These are phyloP conservation scores for Dipodascopsis uninucleata DNA, from an alignment of 805 yeast genomes.

Conservation along the genomic window DNA sequence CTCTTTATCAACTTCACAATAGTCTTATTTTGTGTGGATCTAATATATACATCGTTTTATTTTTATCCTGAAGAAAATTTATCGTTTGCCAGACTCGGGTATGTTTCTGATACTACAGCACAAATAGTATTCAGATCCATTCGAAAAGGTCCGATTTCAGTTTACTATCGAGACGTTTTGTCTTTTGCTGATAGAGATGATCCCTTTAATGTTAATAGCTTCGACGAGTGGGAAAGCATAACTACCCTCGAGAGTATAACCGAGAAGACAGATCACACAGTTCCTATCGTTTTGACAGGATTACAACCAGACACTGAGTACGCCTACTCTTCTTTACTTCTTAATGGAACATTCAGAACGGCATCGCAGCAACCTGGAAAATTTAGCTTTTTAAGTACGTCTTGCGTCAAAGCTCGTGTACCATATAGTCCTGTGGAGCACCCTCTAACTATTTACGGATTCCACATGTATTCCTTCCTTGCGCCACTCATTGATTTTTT, in stretches of 20 bases:
- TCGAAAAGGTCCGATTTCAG: slow-evolving; percentile 1
- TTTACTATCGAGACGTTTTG: slow-evolving; percentile 11
- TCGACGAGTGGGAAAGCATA: slow-evolving; percentile 3
- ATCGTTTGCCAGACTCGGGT: slow-evolving; percentile 23
- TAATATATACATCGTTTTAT: slow-evolving; percentile 19
- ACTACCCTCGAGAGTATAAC: neutral
- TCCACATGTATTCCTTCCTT: slow-evolving; percentile 10
- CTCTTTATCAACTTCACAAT: slow-evolving; percentile 11
- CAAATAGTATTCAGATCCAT: slow-evolving; percentile 23
- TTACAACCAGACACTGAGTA: slow-evolving; percentile 22
- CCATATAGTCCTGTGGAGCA: slow-evolving; percentile 27
- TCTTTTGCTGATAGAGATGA: slow-evolving; percentile 1
- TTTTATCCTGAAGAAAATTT: slow-evolving; percentile 19
- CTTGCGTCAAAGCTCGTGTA: slow-evolving; percentile 29
- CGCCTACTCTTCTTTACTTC: slow-evolving; percentile 10
- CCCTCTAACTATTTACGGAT: slow-evolving; percentile 26
- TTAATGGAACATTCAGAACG: slow-evolving; percentile 26
- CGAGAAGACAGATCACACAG: slow-evolving; percentile 20
- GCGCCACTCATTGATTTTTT: slow-evolving; percentile 19
- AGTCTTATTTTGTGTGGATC: slow-evolving; percentile 11
- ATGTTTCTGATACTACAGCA: slow-evolving; percentile 21
- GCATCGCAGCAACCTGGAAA: slow-evolving; percentile 13
- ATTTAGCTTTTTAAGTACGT: slow-evolving; percentile 28
- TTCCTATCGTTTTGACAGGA: slow-evolving; percentile 7
- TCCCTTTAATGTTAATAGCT: slow-evolving; percentile 1